A percentile compares a stretch with the other conserved stretches of the same genome.
Conservation (phyloP, 2,329 filamentous ascomycete genomes). For the Pestalotiopsis sp. region DNA sequence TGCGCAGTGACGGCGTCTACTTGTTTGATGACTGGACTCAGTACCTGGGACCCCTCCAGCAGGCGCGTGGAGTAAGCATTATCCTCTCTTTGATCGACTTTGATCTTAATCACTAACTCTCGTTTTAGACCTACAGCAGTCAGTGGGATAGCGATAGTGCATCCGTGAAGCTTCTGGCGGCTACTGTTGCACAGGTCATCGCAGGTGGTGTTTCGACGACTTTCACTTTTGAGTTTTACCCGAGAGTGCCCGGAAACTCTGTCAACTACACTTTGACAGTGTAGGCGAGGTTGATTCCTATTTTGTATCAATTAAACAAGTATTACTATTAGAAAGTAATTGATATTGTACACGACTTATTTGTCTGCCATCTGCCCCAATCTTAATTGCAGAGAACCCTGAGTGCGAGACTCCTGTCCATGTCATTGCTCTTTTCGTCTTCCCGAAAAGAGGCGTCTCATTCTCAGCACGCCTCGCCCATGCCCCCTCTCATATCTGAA, state of each 20-base stretch:
- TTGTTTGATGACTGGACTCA: slow-evolving; percentile 58
- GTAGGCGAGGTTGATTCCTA: not conserved
- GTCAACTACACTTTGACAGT: slow-evolving; percentile 35
- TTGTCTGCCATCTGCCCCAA: not conserved
- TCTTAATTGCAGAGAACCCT: not conserved
- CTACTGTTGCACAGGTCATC: slow-evolving; percentile 46
- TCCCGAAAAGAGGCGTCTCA: no score
- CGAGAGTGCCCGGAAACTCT: slow-evolving; percentile 46
- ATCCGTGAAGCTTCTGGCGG: slow-evolving; percentile 45
- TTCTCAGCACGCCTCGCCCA: not conserved
- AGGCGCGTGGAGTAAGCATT: slow-evolving; percentile 37
- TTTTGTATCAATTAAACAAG: not conserved
- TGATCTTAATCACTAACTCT: slow-evolving; percentile 5
- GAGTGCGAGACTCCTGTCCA: no score
- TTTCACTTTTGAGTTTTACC: slow-evolving; percentile 58
- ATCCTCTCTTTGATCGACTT: not conserved
- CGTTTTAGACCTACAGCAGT: slow-evolving; percentile 41
- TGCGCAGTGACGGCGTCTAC: slow-evolving; percentile 46
- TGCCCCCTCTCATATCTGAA: not conserved
- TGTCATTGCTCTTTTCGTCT: no score
- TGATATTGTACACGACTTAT: not conserved
- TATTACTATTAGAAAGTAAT: no score
- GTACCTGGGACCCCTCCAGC: slow-evolving; percentile 51
- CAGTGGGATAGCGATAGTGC: slow-evolving; percentile 52
- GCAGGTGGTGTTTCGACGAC: slow-evolving; percentile 41